Conservation (phyloP, 2,329 filamentous ascomycete genomes). For the Sporothrix pseudoabietina region DNA sequence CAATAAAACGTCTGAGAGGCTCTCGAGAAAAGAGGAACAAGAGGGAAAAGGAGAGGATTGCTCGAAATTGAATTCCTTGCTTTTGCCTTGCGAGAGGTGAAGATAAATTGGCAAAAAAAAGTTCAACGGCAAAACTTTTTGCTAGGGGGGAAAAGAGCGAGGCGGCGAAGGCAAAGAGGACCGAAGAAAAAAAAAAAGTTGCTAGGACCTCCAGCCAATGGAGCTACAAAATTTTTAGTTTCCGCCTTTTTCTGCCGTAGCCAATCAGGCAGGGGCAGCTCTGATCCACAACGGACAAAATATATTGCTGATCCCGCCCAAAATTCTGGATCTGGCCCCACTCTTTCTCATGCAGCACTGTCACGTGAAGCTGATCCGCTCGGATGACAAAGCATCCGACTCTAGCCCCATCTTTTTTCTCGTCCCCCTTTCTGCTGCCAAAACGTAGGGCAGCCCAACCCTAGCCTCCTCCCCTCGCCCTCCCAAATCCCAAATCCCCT, state of each 20-base stretch:
- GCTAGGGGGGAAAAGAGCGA: slow-evolving; percentile 26
- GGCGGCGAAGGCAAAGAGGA: slow-evolving; percentile 25
- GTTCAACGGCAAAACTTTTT: slow-evolving; percentile 14
- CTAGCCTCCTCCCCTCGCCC: slow-evolving; percentile 31
- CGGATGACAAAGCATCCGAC: slow-evolving; percentile 24
- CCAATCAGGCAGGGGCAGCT: slow-evolving; percentile 23
- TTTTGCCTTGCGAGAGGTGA: slow-evolving; percentile 22
- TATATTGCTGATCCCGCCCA: slow-evolving; percentile 27
- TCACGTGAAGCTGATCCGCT: slow-evolving; percentile 21
- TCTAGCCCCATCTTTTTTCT: background rate
- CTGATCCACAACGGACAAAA: slow-evolving; percentile 28
- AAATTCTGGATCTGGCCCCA: background rate
- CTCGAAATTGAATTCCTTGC: slow-evolving; percentile 21
- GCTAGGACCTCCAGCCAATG: slow-evolving; percentile 24
- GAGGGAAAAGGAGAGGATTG: background rate
- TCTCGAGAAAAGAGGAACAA: slow-evolving; percentile 10
- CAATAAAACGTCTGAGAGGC: background rate
- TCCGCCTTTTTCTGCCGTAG: slow-evolving; percentile 31
- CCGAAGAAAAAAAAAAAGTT: slow-evolving; percentile 30
- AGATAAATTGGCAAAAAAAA: slow-evolving; percentile 22
- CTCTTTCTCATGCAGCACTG: background rate
- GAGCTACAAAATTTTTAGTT: slow-evolving; percentile 32
- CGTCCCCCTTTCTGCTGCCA: background rate
- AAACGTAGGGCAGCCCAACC: slow-evolving; percentile 33
- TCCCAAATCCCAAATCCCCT: background rate